phyloP scores from a whole-genome alignment of 2,329 filamentous ascomycete genomes.

The Stylonectria norvegica region DNA sequence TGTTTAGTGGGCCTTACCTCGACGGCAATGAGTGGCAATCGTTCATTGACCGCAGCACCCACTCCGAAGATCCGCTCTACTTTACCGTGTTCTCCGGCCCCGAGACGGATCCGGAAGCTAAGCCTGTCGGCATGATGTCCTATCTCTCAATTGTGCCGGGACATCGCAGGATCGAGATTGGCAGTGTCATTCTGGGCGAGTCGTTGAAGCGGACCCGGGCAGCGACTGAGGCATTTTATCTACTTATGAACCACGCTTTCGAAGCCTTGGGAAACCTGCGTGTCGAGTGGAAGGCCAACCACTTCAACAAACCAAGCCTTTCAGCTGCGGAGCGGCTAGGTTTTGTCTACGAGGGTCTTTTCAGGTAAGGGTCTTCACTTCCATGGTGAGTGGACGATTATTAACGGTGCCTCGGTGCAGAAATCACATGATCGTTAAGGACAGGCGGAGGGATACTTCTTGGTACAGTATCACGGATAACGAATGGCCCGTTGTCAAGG shows the following conservation, averaged over 20 bases:
- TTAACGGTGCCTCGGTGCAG: conserved; percentile 11
- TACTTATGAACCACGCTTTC: conserved; percentile 53
- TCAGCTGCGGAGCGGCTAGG: conserved; percentile 56
- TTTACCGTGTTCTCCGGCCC: conserved; percentile 42
- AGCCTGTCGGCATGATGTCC: conserved; percentile 39
- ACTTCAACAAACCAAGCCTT: conserved; percentile 51
- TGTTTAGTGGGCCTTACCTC: conserved; percentile 26
- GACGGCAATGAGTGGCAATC: conserved; percentile 18
- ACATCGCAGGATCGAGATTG: conserved; percentile 55
- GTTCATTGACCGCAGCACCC: conserved; percentile 18
- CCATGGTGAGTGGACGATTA: rapidly evolving
- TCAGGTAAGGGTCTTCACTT: conserved; percentile 37
- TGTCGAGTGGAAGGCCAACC: conserved; percentile 63
- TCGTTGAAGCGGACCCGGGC: conserved; percentile 50
- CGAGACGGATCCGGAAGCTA: conserved; percentile 20
- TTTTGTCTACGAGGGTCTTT: conserved; percentile 57
- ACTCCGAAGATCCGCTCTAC: conserved; percentile 36
- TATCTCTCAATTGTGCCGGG: conserved; percentile 47
- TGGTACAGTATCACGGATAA: conserved; percentile 58
- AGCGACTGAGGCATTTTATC: conserved; percentile 56
- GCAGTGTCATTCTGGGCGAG: conserved; percentile 50
- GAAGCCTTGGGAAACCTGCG: conserved; percentile 51
- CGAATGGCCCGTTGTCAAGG: conserved; percentile 52
- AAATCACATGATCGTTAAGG: conserved; percentile 59
- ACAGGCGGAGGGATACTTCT: conserved; percentile 54